These are phyloP conservation scores for Clitocybe nebularis DNA, from an alignment of 1,284 basidiomycete genomes.

Conservation along the genomic window DNA sequence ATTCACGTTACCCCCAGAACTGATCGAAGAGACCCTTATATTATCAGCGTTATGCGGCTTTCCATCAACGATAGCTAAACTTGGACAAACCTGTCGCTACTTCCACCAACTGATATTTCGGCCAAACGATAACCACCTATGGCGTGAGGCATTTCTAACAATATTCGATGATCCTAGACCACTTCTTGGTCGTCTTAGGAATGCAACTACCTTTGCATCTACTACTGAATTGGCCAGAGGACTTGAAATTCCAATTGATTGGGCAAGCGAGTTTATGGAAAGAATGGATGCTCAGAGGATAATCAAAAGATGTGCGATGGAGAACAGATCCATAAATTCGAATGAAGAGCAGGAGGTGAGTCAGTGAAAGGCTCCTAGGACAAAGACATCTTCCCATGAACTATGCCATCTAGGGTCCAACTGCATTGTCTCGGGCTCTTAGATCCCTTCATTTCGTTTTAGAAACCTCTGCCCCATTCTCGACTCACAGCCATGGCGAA, in stretches of 20 bases:
- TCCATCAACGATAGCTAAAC: slow-evolving; percentile 33
- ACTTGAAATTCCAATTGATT: slow-evolving; percentile 19
- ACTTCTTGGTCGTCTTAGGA: slow-evolving; percentile 19
- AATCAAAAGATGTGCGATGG: slow-evolving; percentile 8
- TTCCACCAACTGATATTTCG: slow-evolving; percentile 38
- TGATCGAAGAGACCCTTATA: slow-evolving; percentile 42
- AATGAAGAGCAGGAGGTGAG: slow-evolving; percentile 6
- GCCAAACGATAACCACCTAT: slow-evolving; percentile 43
- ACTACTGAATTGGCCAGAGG: neutral
- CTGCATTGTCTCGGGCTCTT: slow-evolving; percentile 11
- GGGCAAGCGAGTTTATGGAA: slow-evolving; percentile 18
- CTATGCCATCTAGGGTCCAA: slow-evolving; percentile 6
- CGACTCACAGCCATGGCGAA: slow-evolving; percentile 6
- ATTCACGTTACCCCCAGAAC: slow-evolving; percentile 29
- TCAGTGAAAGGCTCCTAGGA: too few relatives aligned
- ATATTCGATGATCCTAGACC: slow-evolving; percentile 47
- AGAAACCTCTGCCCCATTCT: slow-evolving; percentile 15
- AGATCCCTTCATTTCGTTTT: slow-evolving; percentile 13
- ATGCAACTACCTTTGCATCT: slow-evolving; percentile 6
- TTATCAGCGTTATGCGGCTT: slow-evolving; percentile 26
- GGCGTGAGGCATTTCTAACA: slow-evolving; percentile 48
- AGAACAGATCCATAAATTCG: slow-evolving; percentile 6
- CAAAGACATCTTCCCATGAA: too few relatives aligned
- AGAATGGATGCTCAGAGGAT: slow-evolving; percentile 17
- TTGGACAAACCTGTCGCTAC: slow-evolving; percentile 41